Evolutionary conservation across 768 basidiomycete species (phyloP).

Genomic region (Xanthoconium stramineum): DNA sequence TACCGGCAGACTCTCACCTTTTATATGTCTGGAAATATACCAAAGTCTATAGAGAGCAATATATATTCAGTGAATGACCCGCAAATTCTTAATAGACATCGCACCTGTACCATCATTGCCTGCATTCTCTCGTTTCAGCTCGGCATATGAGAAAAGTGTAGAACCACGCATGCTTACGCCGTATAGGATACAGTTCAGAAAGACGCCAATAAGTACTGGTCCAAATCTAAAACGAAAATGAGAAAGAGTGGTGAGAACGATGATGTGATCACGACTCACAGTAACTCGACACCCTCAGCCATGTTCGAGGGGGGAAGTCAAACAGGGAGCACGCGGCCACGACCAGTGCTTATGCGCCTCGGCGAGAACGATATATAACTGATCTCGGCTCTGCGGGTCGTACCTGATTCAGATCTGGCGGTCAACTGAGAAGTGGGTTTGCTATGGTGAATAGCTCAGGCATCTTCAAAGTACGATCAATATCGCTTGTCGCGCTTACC

Average conservation of each 20-base stretch:
- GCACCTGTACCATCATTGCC: conserved; percentile 11
- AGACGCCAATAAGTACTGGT: conserved; percentile 14
- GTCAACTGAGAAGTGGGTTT: too few species aligned
- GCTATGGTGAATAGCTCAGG: too few species aligned
- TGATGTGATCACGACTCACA: not conserved
- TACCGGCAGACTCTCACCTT: not conserved
- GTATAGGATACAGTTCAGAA: conserved; percentile 15
- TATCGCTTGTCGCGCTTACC: too few species aligned
- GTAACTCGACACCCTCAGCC: too few species aligned
- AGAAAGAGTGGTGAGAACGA: conserved; percentile 32
- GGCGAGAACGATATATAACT: too few species aligned
- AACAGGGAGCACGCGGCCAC: too few species aligned
- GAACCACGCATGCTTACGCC: conserved; percentile 5
- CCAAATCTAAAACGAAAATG: conserved; percentile 36
- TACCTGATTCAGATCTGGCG: too few species aligned
- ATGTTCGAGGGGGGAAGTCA: too few species aligned
- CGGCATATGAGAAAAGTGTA: not conserved
- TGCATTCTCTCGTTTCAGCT: not conserved
- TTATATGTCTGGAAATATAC: not conserved
- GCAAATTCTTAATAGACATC: not conserved
- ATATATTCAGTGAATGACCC: not conserved
- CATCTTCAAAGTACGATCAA: too few species aligned
- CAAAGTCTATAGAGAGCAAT: not conserved
- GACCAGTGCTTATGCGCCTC: too few species aligned
- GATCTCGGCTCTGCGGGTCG: too few species aligned